These are phyloP conservation scores for Amauroascus verrucosus DNA, from an alignment of 2,329 filamentous ascomycete genomes.

Conservation along the genomic window DNA sequence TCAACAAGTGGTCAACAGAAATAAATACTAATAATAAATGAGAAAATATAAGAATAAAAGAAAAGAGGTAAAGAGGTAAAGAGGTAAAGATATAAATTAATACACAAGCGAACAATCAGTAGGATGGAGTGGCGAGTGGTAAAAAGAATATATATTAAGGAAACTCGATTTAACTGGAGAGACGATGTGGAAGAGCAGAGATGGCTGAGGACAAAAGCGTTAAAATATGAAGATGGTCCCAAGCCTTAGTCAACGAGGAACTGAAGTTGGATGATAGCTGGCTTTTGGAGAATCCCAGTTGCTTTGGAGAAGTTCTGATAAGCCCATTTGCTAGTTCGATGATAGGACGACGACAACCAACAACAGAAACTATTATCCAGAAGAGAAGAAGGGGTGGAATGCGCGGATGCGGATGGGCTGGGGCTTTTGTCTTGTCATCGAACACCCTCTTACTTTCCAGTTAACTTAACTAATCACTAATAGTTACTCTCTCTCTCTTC, in stretches of 20 bases:
- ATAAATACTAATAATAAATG: neutral
- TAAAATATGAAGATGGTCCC: too few relatives aligned
- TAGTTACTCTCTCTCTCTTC: too few relatives aligned
- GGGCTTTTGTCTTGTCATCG: too few relatives aligned
- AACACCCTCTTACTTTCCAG: too few relatives aligned
- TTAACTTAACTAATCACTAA: too few relatives aligned
- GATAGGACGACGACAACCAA: neutral
- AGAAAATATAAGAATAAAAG: neutral
- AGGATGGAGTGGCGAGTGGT: conserved; percentile 4
- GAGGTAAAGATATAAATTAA: neutral
- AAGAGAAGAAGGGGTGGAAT: too few relatives aligned
- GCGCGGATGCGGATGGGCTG: too few relatives aligned
- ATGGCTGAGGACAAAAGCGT: too few relatives aligned
- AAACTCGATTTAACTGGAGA: too few relatives aligned
- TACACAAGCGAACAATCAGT: neutral
- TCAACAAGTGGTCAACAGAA: neutral
- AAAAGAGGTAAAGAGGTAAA: neutral
- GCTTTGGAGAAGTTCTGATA: too few relatives aligned
- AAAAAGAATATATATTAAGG: neutral
- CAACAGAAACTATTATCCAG: neutral
- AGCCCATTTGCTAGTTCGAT: conserved; percentile 8
- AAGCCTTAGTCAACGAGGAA: too few relatives aligned
- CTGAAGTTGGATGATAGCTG: neutral
- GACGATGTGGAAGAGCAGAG: too few relatives aligned
- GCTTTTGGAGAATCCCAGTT: neutral